Evolutionary conservation across 805 yeast species (phyloP), one percentile per base, ranked within the genome.

Genomic region (Wickerhamiella kurtzmanii): DNA sequence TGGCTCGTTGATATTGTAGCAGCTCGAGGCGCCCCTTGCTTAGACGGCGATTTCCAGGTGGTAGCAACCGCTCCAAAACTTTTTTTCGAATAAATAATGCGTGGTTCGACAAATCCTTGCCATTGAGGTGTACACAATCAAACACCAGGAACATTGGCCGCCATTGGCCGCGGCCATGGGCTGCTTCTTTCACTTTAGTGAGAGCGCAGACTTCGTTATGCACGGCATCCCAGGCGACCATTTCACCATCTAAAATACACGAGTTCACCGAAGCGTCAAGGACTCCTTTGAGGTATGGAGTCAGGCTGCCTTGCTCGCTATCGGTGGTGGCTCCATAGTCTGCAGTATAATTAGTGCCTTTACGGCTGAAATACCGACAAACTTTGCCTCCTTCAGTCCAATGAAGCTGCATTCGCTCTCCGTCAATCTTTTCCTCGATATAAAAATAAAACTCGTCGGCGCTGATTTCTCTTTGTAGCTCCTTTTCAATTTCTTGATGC

Each of bases 361-460:
- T 72, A 54, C 95, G 70, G 44, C 84, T 77, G 57, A 62, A 79
- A 58, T 71, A 80, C 50, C 67, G 68, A 58, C 73, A 74, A 32
- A 48, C 50, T 36, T 57, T 55, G 9, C 74, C 79, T 48, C 59
- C 59, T 6, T 75, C 64, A 39, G 67, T 61, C 65, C 77, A 75
- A 60, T 89, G 98, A 41, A 87, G 53, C 46, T 84, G 79, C 55
- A 85, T 77, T 53, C 98, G 66, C 61, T 89, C 96, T 2, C 97
- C 98, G 62, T 89, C 96, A 65, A 87, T 73, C 60, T 89, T 89
- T 60, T 89, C 96, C 58, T 89, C 97, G 8, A 89, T 76, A 45
- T 71, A 72, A 56, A 86, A 85, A 21, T 70, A 66, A 15, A 17
- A 4, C 3, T 19, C 35, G 3, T 44, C 37, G n/a, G 16, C 3